Percentiles rank a stretch among this genome's conserved stretches.
Conservation (phyloP, 2,329 filamentous ascomycete genomes). For the Ophiostoma sp. region DNA sequence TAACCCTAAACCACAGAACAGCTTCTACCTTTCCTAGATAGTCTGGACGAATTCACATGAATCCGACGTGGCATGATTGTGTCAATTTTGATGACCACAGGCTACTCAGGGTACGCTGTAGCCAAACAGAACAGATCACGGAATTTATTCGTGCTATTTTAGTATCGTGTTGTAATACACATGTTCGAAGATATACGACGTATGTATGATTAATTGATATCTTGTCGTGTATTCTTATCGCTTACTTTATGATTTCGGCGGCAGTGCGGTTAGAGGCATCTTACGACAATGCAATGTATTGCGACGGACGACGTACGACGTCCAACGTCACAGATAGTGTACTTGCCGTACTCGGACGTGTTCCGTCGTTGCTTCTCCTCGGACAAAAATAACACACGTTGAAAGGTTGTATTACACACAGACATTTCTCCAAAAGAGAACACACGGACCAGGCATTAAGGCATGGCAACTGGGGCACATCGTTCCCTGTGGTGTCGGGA, state of each 20-base stretch:
- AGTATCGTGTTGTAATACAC: neutral
- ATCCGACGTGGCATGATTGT: neutral
- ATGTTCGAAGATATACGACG: neutral
- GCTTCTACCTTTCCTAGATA: neutral
- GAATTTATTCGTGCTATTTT: neutral
- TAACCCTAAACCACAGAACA: neutral
- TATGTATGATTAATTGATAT: neutral
- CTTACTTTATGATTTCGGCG: neutral
- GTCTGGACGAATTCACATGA: neutral
- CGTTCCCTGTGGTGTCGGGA: neutral
- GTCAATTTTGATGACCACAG: neutral
- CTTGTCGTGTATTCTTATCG: neutral
- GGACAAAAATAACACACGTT: neutral
- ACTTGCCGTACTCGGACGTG: no score
- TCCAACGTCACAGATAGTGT: neutral
- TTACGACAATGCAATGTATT: neutral
- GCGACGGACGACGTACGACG: neutral
- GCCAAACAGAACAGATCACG: neutral
- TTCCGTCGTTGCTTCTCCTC: neutral
- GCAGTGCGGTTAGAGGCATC: neutral
- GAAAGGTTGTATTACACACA: neutral
- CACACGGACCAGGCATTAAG: slow-evolving; percentile 3
- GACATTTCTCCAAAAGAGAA: slow-evolving; percentile 1
- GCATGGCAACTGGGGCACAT: neutral
- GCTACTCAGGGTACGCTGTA: neutral